Base-by-base conservation (phyloP, 1,139 yeast species). In the Nakaseomyces uthaithaninus region DNA sequence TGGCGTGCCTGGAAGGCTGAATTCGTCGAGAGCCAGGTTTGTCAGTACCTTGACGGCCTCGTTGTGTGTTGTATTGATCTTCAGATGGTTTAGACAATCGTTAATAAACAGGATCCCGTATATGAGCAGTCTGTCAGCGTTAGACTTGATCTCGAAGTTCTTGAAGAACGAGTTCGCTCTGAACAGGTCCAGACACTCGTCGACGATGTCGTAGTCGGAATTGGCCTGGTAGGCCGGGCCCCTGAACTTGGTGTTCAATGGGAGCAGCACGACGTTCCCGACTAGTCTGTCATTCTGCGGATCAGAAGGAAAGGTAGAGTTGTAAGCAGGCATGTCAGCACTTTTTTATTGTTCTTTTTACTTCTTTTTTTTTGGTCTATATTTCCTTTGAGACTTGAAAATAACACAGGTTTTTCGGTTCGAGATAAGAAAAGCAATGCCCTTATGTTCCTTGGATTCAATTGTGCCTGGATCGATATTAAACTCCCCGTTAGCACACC, bases 141-240 rank as follows among this genome's bases (percentile, higher is more conserved):
- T 86, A 10, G 96, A 95, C 61, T 86, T 86, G 66, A 91, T 87
- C 66, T 93, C 98, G 63, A 91, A 93, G 69, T 91, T 91, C 60
- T 85, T 82, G 73, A 93, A 91, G 65, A 91, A 89, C 6, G 95
- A 84, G 64, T 91, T 91, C 55, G 97, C 96, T 51, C 98, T 73
- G 64, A 91, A 91, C 45, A 91, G 71, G 63, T 91, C 98, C 45
- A 91, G 67, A 22, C 80, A 74, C 63, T 91, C 99, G 58, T 91
- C 98, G 44, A 84, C 73, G 45, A 91, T 84, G 63, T 91, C 99
- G 62, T 87, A 89, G 53, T 84, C 95, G 22, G 77, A 75, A 44
- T 72, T 71, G 5, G 87, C 75, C 6, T 16, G 27, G 60, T 80
- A 86, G 1, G 95, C 80, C 4, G 98, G 97, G 4, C 98, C 98